Evolutionary conservation across 1,139 yeast genomes (phyloP).

Genomic region (Suhomyces terraborum): DNA sequence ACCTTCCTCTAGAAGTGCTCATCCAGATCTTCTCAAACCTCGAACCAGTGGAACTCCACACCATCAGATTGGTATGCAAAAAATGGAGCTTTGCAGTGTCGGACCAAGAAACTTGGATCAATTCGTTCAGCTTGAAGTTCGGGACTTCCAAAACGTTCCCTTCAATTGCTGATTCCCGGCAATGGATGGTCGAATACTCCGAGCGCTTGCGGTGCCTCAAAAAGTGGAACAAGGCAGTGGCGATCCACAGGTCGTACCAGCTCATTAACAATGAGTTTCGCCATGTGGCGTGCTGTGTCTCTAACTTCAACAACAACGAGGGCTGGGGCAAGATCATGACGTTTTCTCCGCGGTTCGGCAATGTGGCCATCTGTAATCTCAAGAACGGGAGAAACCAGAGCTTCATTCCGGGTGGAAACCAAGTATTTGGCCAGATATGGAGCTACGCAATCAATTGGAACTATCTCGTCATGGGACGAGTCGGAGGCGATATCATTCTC

Average conservation of each 20-base stretch:
- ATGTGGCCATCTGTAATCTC: slow-evolving; percentile 41
- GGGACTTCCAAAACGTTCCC: slow-evolving; percentile 51
- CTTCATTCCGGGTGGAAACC: slow-evolving; percentile 42
- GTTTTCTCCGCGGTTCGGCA: slow-evolving; percentile 36
- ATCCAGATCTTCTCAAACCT: slow-evolving; percentile 56
- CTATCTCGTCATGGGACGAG: slow-evolving; percentile 34
- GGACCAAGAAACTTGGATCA: slow-evolving; percentile 64
- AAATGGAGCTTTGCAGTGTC: slow-evolving; percentile 53
- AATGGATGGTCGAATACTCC: slow-evolving; percentile 59
- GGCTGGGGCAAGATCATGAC: slow-evolving; percentile 39
- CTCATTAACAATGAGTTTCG: slow-evolving; percentile 31
- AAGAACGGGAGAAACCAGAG: slow-evolving; percentile 45
- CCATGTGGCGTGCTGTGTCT: slow-evolving; percentile 30
- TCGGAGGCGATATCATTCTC: slow-evolving; percentile 32
- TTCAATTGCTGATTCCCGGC: slow-evolving; percentile 52
- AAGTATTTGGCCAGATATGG: slow-evolving; percentile 23
- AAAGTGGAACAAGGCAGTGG: slow-evolving; percentile 55
- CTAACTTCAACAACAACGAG: slow-evolving; percentile 44
- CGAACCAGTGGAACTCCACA: slow-evolving; percentile 55
- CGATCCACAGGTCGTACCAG: slow-evolving; percentile 34
- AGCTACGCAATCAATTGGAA: slow-evolving; percentile 37
- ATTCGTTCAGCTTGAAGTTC: slow-evolving; percentile 51
- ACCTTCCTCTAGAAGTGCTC: slow-evolving; percentile 60
- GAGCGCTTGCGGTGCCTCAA: slow-evolving; percentile 44
- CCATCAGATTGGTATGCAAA: slow-evolving; percentile 55